Evolutionary conservation across 768 basidiomycete species (phyloP).

Genomic region (Suillus lakei): DNA sequence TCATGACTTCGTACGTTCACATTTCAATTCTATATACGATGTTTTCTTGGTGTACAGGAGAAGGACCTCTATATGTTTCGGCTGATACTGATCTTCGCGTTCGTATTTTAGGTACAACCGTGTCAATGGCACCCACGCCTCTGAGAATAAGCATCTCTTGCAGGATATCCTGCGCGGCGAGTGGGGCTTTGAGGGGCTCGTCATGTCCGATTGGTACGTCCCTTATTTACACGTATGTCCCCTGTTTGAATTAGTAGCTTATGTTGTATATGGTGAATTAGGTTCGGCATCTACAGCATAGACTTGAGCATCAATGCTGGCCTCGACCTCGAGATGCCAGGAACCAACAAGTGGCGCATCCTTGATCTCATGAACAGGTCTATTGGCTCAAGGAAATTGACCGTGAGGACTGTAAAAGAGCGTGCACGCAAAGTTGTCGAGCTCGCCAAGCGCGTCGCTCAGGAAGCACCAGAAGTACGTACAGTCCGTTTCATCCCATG

Average conservation of each 20-base stretch:
- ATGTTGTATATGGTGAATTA: conserved; percentile 25
- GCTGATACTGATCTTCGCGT: background rate
- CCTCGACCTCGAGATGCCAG: conserved; percentile 82
- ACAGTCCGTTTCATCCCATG: background rate
- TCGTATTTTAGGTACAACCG: conserved; percentile 60
- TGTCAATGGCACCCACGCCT: conserved; percentile 75
- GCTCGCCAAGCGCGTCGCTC: conserved; percentile 70
- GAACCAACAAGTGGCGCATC: conserved; percentile 74
- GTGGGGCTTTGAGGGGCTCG: conserved; percentile 73
- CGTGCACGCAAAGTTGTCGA: conserved; percentile 70
- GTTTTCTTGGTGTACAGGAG: background rate
- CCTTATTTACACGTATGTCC: background rate
- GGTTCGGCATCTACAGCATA: conserved; percentile 76
- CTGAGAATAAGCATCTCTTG: conserved; percentile 66
- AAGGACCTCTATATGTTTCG: background rate
- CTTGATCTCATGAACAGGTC: conserved; percentile 69
- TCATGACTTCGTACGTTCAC: conserved; percentile 64
- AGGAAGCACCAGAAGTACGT: conserved; percentile 65
- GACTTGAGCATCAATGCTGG: conserved; percentile 74
- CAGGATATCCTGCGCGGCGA: conserved; percentile 68
- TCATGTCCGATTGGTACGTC: conserved; percentile 83
- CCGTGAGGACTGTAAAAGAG: conserved; percentile 64
- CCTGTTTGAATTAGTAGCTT: background rate
- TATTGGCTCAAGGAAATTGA: conserved; percentile 65
- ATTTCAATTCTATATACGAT: background rate